Evolutionary conservation across 2,329 filamentous ascomycete species (phyloP).

Genomic region (Arthroderma sp.): DNA sequence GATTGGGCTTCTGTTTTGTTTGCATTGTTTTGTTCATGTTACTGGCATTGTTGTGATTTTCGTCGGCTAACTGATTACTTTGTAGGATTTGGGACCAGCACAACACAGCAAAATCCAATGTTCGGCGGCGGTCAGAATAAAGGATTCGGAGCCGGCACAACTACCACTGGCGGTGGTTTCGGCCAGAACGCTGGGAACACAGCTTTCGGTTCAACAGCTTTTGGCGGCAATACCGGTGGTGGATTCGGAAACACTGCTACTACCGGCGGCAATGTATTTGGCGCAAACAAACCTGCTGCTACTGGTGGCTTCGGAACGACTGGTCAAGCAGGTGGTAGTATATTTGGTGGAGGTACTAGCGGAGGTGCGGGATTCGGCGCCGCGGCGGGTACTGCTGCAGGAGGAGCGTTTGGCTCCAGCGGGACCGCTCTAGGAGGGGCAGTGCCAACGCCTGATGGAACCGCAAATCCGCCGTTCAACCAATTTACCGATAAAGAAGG

Average conservation of each 20-base stretch:
- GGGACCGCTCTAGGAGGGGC: slow-evolving; percentile 31
- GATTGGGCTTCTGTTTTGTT: too few relatives aligned
- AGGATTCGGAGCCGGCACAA: slow-evolving; percentile 13
- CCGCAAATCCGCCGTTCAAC: slow-evolving; percentile 33
- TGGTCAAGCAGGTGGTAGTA: slow-evolving; percentile 2
- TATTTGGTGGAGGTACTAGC: slow-evolving; percentile 12
- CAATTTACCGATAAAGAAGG: slow-evolving; percentile 34
- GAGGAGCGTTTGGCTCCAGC: slow-evolving; percentile 19
- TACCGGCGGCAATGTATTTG: slow-evolving; percentile 10
- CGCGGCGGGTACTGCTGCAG: slow-evolving; percentile 14
- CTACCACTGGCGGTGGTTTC: slow-evolving; percentile 11
- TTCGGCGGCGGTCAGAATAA: slow-evolving; percentile 13
- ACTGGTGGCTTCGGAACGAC: slow-evolving; percentile 9
- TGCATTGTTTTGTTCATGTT: too few relatives aligned
- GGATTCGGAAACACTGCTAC: slow-evolving; percentile 12
- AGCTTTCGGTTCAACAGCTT: slow-evolving; percentile 2
- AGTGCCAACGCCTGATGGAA: slow-evolving; percentile 31
- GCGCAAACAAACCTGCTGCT: slow-evolving; percentile 3
- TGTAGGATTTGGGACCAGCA: slow-evolving; percentile 14
- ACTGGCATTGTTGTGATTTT: too few relatives aligned
- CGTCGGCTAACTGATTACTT: too few relatives aligned
- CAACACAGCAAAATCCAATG: slow-evolving; percentile 10
- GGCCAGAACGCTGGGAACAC: slow-evolving; percentile 7
- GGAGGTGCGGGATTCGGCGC: slow-evolving; percentile 17
- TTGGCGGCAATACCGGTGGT: slow-evolving; percentile 6